These are phyloP conservation scores for Rhizomucor miehei DNA, from an alignment of 371 early-diverging fungal species.

Conservation along the genomic window DNA sequence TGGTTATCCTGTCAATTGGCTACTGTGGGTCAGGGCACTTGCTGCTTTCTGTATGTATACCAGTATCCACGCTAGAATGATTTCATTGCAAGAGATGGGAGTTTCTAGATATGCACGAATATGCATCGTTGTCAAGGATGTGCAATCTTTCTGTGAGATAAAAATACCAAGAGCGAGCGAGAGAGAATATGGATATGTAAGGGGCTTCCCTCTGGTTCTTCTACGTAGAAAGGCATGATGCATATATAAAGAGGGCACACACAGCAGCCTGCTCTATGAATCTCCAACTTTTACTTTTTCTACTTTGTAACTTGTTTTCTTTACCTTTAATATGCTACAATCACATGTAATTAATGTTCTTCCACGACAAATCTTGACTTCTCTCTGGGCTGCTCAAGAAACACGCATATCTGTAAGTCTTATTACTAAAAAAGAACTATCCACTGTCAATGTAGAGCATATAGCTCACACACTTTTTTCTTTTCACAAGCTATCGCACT, in stretches of 20 bases:
- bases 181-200: too few relatives aligned
- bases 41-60: too few relatives aligned
- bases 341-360: constrained; percentile 41
- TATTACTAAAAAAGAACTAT: not conserved
- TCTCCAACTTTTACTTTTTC: not conserved
- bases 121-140: too few relatives aligned
- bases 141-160: too few relatives aligned
- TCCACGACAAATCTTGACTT: constrained; percentile 32
- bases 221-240: not conserved
- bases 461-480: not conserved
- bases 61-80: too few relatives aligned
- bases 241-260: not conserved
- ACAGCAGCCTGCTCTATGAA: not conserved
- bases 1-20: too few relatives aligned
- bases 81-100: too few relatives aligned
- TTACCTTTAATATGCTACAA: constrained; percentile 25
- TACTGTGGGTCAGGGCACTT: too few relatives aligned
- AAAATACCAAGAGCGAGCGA: too few relatives aligned
- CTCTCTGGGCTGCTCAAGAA: constrained; percentile 41
- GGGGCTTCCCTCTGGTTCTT: not conserved
- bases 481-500: constrained; percentile 6
- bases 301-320: not conserved
- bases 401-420: constrained; percentile 41
- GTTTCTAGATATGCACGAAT: too few relatives aligned
- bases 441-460: not conserved